Base-by-base conservation (phyloP, 2,329 filamentous ascomycete species). In the Verticillium longisporum region DNA sequence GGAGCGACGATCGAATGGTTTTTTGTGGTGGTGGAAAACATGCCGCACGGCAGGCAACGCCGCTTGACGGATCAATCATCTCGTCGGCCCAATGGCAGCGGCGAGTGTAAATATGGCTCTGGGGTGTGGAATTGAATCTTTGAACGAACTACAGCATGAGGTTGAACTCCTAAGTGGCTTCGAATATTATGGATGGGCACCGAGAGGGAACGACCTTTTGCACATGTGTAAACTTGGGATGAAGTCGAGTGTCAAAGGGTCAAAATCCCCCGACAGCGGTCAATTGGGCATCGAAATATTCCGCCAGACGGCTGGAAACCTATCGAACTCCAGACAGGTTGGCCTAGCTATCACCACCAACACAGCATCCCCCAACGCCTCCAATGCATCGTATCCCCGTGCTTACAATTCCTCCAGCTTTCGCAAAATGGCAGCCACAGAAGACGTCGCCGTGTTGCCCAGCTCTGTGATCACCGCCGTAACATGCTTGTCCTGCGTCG, bases 381-480 rank as follows among this genome's bases (percentile, higher is more conserved):
- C 32, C 4, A 6, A 56, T 31, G 9, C 53, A 59, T 38, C 45
- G 57, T 33, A 34, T 32, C 56, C 53, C n/a, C 32, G 58, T 64
- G 68, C 71, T 79, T 33, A 81, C 67, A 82, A 75, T 68, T 85
- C 83, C 69, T 86, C 83, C 66, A 85, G 72, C 69, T 83, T 86
- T 64, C 82, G 75, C 67, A 86, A 70, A 64, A 85, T 78, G 36
- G 82, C 78, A 11, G 92, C 89, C 54, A 97, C 92, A 7, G 92
- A 92, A 68, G 89, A 93, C 0, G 92, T 90, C 58, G 92, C 91
- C 64, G 96, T 83, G 69, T 87, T 91, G 53, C 94, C 95, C 71
- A 94, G 88, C 77, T 99, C 95, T 3, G 92, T 97, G 57, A 98
- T 87, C 50, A 99, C 88, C 74, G 93, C 90, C 45, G 91, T 88